Conservation (phyloP, 1,139 yeast species). For the Zygoascus hellenicus region DNA sequence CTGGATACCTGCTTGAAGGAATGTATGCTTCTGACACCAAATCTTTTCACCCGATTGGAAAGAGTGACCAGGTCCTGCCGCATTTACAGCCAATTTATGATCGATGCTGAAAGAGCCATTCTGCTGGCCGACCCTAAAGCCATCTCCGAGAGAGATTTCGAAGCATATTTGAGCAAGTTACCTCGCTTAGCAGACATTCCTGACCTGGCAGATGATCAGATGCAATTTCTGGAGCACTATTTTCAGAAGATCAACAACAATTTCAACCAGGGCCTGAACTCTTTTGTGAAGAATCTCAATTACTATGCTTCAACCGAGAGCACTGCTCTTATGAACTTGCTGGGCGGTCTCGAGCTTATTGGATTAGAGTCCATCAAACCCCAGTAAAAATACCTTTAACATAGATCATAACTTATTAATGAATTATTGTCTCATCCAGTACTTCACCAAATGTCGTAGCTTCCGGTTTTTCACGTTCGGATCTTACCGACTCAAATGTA, state of each 20-base stretch:
- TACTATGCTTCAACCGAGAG: slow-evolving; percentile 62
- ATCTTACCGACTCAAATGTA: too few species aligned
- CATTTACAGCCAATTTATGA: slow-evolving; percentile 9
- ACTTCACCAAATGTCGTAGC: too few species aligned
- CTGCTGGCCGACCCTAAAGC: slow-evolving; percentile 37
- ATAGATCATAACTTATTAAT: too few species aligned
- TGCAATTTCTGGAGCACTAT: slow-evolving; percentile 40
- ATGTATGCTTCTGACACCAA: slow-evolving; percentile 59
- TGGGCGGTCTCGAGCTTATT: slow-evolving; percentile 38
- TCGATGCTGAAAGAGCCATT: slow-evolving; percentile 9
- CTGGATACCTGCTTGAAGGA: slow-evolving; percentile 63
- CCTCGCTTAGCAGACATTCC: slow-evolving; percentile 37
- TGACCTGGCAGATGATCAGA: slow-evolving; percentile 26
- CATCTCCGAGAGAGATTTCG: slow-evolving; percentile 36
- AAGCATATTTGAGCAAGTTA: slow-evolving; percentile 33
- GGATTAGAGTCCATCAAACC: too few species aligned
- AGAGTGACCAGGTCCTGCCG: slow-evolving; percentile 37
- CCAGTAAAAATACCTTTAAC: too few species aligned
- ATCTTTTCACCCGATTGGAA: slow-evolving; percentile 43
- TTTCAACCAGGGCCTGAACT: slow-evolving; percentile 51
- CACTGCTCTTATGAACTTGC: slow-evolving; percentile 48
- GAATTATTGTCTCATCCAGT: too few species aligned
- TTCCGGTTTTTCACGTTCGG: too few species aligned
- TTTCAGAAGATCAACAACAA: slow-evolving; percentile 48
- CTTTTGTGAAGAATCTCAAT: slow-evolving; percentile 50